Percentiles rank a stretch among this genome's conserved stretches.
phyloP scores from a whole-genome alignment of 371 early-diverging fungal species.

The Phascolomyces articulosus region DNA sequence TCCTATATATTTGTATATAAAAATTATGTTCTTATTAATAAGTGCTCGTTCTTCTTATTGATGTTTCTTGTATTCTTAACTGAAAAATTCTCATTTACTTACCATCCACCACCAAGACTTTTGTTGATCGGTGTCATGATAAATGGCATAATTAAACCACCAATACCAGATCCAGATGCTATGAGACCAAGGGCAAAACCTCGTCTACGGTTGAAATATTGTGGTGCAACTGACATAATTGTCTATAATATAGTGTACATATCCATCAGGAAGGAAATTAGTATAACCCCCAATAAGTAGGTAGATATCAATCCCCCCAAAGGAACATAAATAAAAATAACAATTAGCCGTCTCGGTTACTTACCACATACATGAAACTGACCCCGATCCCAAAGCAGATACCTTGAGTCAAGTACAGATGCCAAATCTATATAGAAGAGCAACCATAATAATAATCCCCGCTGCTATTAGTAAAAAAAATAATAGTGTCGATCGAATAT shows the following conservation, averaged over 20 bases:
- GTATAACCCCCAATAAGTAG: too few species aligned
- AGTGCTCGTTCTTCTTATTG: too few species aligned
- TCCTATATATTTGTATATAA: slow-evolving; percentile 16
- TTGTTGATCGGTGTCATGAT: slow-evolving; percentile 61
- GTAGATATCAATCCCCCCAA: too few species aligned
- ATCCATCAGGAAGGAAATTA: too few species aligned
- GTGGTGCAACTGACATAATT: slow-evolving; percentile 48
- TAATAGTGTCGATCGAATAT: background rate
- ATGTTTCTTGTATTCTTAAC: too few species aligned
- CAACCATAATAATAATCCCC: slow-evolving; percentile 4
- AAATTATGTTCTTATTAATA: too few species aligned
- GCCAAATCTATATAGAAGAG: slow-evolving; percentile 50
- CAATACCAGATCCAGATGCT: slow-evolving; percentile 73
- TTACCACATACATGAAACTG: slow-evolving; percentile 11
- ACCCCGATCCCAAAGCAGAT: slow-evolving; percentile 14
- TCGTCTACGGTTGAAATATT: slow-evolving; percentile 67
- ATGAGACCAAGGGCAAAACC: slow-evolving; percentile 74
- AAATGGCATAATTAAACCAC: slow-evolving; percentile 67
- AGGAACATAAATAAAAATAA: background rate
- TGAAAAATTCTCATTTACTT: slow-evolving; percentile 2
- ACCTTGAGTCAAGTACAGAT: slow-evolving; percentile 67
- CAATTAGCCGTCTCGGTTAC: background rate
- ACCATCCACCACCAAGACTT: slow-evolving; percentile 34
- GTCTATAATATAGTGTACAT: too few species aligned
- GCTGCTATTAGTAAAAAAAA: background rate